Conservation (phyloP, 2,329 filamentous ascomycete genomes). For the Fusarium goolgardi region DNA sequence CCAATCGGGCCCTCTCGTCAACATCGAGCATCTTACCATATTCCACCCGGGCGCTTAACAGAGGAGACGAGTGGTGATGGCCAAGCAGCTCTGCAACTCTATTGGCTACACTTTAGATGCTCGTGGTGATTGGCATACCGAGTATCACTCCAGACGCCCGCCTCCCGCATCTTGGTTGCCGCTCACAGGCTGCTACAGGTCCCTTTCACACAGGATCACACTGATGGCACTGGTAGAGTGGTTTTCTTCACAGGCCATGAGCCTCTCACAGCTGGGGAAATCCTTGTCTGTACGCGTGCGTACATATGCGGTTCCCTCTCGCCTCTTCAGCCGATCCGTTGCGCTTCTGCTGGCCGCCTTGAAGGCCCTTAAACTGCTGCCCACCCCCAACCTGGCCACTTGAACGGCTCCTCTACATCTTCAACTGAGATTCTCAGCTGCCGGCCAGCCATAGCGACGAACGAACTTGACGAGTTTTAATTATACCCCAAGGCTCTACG, state of each 20-base stretch:
- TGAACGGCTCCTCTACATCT: conserved; percentile 15
- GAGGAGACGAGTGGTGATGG: conserved; percentile 35
- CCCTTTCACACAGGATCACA: conserved; percentile 33
- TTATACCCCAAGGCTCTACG: conserved; percentile 1
- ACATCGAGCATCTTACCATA: conserved; percentile 33
- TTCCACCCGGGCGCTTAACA: conserved; percentile 51
- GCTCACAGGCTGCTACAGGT: conserved; percentile 35
- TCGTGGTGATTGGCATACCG: conserved; percentile 30
- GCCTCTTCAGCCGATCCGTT: conserved; percentile 18
- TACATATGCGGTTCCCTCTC: conserved; percentile 13
- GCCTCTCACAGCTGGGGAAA: conserved; percentile 27
- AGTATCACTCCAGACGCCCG: conserved; percentile 40
- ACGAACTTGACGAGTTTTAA: conserved; percentile 18
- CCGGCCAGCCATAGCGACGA: conserved; percentile 29
- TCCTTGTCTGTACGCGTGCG: conserved; percentile 4
- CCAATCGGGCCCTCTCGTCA: conserved; percentile 46
- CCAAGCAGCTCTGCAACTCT: conserved; percentile 28
- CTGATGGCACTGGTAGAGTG: conserved; percentile 6
- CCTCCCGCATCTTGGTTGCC: conserved; percentile 21
- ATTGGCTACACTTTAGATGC: conserved; percentile 44
- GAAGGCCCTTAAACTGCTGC: conserved; percentile 47
- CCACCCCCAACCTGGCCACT: conserved; percentile 37
- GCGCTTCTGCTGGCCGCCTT: conserved; percentile 29
- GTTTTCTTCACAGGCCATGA: conserved; percentile 11
- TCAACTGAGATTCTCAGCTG: conserved; percentile 27